Conservation (phyloP, 1,284 basidiomycete species). For the Microbotryum violaceum region DNA sequence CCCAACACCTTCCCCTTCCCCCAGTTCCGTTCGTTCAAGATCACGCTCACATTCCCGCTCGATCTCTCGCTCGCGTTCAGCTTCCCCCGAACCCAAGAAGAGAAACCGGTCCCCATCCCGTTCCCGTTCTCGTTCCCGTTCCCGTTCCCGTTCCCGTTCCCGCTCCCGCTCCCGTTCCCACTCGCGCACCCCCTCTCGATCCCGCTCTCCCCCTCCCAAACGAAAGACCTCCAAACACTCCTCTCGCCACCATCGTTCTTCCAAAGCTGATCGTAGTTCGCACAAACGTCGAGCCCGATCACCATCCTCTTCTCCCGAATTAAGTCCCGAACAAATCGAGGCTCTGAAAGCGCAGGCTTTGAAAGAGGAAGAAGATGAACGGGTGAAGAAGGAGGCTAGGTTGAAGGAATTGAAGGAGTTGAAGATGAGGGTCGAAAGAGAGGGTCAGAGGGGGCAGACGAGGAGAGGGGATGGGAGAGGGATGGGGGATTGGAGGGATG, state of each 20-base stretch:
- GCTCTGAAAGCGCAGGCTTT: background rate
- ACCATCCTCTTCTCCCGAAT: background rate
- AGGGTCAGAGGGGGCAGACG: background rate
- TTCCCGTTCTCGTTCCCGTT: background rate
- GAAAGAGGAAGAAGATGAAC: background rate
- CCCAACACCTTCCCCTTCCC: background rate
- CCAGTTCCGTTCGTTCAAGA: background rate
- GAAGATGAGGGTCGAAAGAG: background rate
- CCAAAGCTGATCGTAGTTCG: no score
- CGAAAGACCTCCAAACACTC: no score
- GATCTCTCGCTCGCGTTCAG: constrained; percentile 14
- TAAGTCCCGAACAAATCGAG: background rate
- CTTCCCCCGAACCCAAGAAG: constrained; percentile 8
- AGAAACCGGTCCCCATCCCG: constrained; percentile 14
- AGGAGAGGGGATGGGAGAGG: background rate
- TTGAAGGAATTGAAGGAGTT: background rate
- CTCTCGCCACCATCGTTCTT: no score
- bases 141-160: background rate
- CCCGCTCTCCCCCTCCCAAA: no score
- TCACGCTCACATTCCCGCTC: constrained; percentile 7
- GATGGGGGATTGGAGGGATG: background rate
- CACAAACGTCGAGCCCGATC: background rate
- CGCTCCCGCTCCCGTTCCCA: background rate
- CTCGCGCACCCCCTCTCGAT: background rate
- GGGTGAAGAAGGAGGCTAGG: background rate